Conservation (phyloP, 129 eudicot genomes). For the Calendula officinalis region DNA sequence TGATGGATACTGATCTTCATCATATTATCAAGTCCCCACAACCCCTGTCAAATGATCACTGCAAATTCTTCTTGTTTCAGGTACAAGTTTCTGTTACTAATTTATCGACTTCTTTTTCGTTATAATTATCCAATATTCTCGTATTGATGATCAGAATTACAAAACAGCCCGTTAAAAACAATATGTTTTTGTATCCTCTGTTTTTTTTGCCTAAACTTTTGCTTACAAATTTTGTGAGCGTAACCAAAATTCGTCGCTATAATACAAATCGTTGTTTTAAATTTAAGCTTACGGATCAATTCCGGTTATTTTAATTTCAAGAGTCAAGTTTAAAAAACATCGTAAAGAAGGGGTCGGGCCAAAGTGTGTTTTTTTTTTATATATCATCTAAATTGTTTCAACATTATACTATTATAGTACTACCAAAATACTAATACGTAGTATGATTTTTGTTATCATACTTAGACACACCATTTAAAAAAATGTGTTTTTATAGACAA, state of each 20-base stretch:
- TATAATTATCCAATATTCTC: not conserved
- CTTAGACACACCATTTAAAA: too few species aligned
- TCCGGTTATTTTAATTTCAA: too few species aligned
- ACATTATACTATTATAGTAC: too few species aligned
- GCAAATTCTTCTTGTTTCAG: slow-evolving; percentile 83
- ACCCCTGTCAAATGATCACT: slow-evolving; percentile 67
- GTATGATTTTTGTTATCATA: too few species aligned
- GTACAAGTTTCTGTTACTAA: slow-evolving; percentile 23
- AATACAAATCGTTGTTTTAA: not conserved
- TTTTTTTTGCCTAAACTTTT: not conserved
- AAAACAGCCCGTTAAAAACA: not conserved
- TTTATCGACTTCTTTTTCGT: not conserved
- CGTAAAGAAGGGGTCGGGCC: not conserved
- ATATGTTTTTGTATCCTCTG: not conserved
- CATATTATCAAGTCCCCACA: slow-evolving; percentile 78
- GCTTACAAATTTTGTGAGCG: not conserved
- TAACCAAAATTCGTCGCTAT: not conserved
- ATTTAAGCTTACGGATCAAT: too few species aligned
- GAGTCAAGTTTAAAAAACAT: not conserved
- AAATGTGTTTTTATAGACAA: too few species aligned
- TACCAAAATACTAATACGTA: too few species aligned
- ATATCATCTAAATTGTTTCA: too few species aligned
- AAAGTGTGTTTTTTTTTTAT: not conserved
- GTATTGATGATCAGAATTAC: not conserved
- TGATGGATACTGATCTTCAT: slow-evolving; percentile 90